phyloP scores from a whole-genome alignment of 2,329 filamentous ascomycete genomes.

The Nothophaeocryptopus gaeumannii region DNA sequence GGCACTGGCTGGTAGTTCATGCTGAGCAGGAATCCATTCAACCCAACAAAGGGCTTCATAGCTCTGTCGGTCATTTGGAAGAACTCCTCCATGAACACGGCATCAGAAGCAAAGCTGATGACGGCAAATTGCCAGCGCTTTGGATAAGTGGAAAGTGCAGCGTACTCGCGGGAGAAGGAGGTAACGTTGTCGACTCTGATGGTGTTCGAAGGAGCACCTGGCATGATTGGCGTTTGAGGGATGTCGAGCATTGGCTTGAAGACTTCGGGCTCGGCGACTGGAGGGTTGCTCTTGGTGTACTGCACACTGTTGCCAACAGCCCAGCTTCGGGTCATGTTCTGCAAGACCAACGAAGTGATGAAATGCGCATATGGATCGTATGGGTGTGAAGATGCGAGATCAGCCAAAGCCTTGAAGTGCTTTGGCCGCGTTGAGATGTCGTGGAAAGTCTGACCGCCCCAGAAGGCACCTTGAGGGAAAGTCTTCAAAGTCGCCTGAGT shows the following conservation, averaged over 20 bases:
- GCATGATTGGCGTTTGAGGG: constrained; percentile 17
- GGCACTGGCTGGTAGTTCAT: constrained; percentile 24
- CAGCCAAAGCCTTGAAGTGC: constrained; percentile 12
- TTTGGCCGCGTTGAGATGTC: constrained; percentile 15
- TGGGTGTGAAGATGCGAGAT: constrained; percentile 11
- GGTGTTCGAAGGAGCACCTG: constrained; percentile 19
- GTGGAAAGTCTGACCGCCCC: constrained; percentile 23
- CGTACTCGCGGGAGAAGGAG: constrained; percentile 20
- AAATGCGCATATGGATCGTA: constrained; percentile 24
- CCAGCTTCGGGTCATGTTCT: constrained; percentile 20
- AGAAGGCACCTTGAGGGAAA: constrained; percentile 20
- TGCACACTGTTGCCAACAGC: constrained; percentile 28
- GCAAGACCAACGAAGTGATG: constrained; percentile 22
- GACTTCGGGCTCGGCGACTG: constrained; percentile 14
- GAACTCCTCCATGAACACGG: constrained; percentile 24
- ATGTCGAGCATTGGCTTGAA: constrained; percentile 19
- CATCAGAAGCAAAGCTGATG: constrained; percentile 20
- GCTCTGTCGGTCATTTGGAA: constrained; percentile 20
- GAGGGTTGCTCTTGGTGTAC: constrained; percentile 25
- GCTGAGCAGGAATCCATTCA: constrained; percentile 20
- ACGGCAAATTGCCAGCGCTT: constrained; percentile 24
- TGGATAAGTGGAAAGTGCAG: constrained; percentile 15
- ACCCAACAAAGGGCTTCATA: constrained; percentile 12
- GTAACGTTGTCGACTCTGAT: constrained; percentile 24
- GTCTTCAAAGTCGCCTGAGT: constrained; percentile 20